Evolutionary conservation across 2,329 filamentous ascomycete species (phyloP).

Genomic region (Paecilomyces formosus): DNA sequence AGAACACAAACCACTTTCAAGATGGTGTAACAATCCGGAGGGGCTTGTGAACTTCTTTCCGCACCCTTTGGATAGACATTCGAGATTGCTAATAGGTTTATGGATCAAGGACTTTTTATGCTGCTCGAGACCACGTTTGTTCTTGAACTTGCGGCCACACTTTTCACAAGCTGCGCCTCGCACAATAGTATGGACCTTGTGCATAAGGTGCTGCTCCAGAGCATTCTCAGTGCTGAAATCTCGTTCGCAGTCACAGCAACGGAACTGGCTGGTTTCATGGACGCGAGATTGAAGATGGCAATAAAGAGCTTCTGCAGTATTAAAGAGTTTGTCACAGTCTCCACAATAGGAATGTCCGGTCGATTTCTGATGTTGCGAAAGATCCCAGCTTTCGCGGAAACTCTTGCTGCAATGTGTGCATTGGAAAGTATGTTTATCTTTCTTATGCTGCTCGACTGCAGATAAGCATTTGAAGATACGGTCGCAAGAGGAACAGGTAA

Average conservation of each 20-base stretch:
- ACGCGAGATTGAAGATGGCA: too few relatives aligned
- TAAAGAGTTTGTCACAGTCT: too few relatives aligned
- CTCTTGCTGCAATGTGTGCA: too few relatives aligned
- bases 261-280: not conserved
- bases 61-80: not conserved
- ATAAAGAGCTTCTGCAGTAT: too few relatives aligned
- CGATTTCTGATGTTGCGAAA: too few relatives aligned
- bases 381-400: too few relatives aligned
- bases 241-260: slow-evolving; percentile 6
- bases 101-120: not conserved
- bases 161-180: not conserved
- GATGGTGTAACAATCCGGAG: not conserved
- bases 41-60: not conserved
- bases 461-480: too few relatives aligned
- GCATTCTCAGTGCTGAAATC: slow-evolving; percentile 6
- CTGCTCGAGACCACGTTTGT: not conserved
- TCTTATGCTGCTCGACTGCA: too few relatives aligned
- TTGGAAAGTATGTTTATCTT: too few relatives aligned
- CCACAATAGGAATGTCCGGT: too few relatives aligned
- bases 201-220: slow-evolving; percentile 5
- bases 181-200: slow-evolving; percentile 1
- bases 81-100: not conserved
- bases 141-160: not conserved
- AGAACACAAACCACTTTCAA: not conserved
- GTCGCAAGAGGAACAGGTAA: too few relatives aligned